Percentiles rank a stretch among this genome's conserved stretches.
These are phyloP conservation scores for Cladophialophora yegresii DNA, from an alignment of 2,329 filamentous ascomycete species.

Conservation along the genomic window DNA sequence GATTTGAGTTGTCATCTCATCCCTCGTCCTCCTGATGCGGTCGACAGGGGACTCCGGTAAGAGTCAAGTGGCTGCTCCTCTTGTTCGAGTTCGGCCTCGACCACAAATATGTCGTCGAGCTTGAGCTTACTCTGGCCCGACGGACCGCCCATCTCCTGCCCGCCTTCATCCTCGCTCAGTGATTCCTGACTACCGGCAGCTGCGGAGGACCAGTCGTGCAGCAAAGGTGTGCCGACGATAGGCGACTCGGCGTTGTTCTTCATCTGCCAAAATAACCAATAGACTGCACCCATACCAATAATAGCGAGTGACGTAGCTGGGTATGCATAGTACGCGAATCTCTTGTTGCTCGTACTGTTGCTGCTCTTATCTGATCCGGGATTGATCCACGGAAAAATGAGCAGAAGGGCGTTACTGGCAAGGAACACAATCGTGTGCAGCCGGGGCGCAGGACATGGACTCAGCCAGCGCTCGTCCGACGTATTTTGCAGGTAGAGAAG, in stretches of 20 bases:
- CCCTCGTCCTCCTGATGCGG: too few species aligned
- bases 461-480: slow-evolving; percentile 50
- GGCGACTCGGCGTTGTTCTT: not conserved
- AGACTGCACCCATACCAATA: slow-evolving; percentile 53
- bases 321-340: slow-evolving; percentile 60
- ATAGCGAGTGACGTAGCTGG: slow-evolving; percentile 58
- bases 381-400: slow-evolving; percentile 62
- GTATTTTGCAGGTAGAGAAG: slow-evolving; percentile 53
- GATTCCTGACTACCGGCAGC: not conserved
- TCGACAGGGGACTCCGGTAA: not conserved
- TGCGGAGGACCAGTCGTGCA: slow-evolving; percentile 1
- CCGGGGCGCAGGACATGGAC: slow-evolving; percentile 57
- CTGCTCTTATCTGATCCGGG: slow-evolving; percentile 51
- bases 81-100: not conserved
- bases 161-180: not conserved
- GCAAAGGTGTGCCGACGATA: not conserved
- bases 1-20: not conserved
- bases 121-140: not conserved
- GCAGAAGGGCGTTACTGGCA: slow-evolving; percentile 62
- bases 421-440: slow-evolving; percentile 62
- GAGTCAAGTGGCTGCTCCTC: not conserved
- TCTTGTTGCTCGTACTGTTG: slow-evolving; percentile 48
- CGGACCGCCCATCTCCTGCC: not conserved
- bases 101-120: not conserved
- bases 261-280: slow-evolving; percentile 58